Percentiles rank a stretch among this genome's conserved stretches.
phyloP scores from a whole-genome alignment of 2,329 filamentous ascomycete genomes.

The Neonectria punicea region DNA sequence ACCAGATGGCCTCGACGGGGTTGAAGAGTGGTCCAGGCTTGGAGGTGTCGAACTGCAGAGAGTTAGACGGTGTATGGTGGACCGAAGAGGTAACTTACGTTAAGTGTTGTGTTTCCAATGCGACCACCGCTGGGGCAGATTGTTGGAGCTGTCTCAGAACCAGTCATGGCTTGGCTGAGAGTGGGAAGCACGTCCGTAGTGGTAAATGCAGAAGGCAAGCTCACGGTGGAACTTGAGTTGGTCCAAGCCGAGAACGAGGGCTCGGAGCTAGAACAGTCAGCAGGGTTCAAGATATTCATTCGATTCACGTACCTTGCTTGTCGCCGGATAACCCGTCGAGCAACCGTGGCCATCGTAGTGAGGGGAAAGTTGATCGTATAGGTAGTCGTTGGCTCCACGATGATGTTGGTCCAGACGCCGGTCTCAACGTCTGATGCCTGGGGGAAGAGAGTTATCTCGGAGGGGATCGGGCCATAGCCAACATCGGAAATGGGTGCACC shows the following conservation, averaged over 20 bases:
- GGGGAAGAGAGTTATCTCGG: slow-evolving; percentile 39
- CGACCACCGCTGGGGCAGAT: slow-evolving; percentile 45
- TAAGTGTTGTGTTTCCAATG: slow-evolving; percentile 51
- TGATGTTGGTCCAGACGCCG: slow-evolving; percentile 53
- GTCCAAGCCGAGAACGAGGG: slow-evolving; percentile 37
- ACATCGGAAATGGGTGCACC: slow-evolving; percentile 27
- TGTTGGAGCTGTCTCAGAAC: slow-evolving; percentile 28
- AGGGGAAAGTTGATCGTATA: slow-evolving; percentile 53
- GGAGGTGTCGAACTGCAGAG: slow-evolving; percentile 49
- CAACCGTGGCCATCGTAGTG: slow-evolving; percentile 49
- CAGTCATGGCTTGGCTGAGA: slow-evolving; percentile 7
- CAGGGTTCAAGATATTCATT: not conserved
- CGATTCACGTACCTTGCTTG: slow-evolving; percentile 42
- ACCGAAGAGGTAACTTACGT: slow-evolving; percentile 45
- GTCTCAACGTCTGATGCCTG: slow-evolving; percentile 45
- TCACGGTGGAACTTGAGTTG: slow-evolving; percentile 45
- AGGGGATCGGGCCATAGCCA: slow-evolving; percentile 40
- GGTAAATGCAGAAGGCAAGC: slow-evolving; percentile 44
- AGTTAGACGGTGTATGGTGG: slow-evolving; percentile 27
- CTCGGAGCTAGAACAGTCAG: slow-evolving; percentile 36
- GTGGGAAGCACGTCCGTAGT: slow-evolving; percentile 16
- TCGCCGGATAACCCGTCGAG: slow-evolving; percentile 43
- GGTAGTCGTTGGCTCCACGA: slow-evolving; percentile 52
- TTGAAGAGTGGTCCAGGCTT: slow-evolving; percentile 53
- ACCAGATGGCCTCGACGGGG: slow-evolving; percentile 53